phyloP scores from a whole-genome alignment of 495 filamentous ascomycete genomes.

The Penicillium verhagenii region DNA sequence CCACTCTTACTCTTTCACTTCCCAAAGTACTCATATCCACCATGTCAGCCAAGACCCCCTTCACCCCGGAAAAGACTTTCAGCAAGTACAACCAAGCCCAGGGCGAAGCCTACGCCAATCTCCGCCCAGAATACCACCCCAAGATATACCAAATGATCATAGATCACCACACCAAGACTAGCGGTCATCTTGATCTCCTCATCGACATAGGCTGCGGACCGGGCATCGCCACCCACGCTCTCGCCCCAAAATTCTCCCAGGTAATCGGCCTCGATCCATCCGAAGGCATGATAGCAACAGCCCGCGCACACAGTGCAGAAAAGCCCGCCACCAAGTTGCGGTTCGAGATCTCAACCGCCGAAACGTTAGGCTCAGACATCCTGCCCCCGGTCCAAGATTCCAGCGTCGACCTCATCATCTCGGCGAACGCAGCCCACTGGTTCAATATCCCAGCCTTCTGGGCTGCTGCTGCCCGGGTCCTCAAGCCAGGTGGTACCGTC shows the following conservation, averaged over 20 bases:
- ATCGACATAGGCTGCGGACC: conserved; percentile 59
- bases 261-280: conserved; percentile 53
- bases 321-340: conserved; percentile 26
- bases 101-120: conserved; percentile 40
- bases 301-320: conserved; percentile 29
- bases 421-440: conserved; percentile 57
- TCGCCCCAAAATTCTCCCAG: conserved; percentile 39
- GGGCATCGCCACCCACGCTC: conserved; percentile 37
- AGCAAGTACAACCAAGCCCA: conserved; percentile 39
- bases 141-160: conserved; percentile 46
- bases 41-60: background rate
- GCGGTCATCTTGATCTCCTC: conserved; percentile 41
- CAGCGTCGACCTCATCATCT: conserved; percentile 51
- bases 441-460: conserved; percentile 58
- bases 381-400: conserved; percentile 14
- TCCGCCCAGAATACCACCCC: conserved; percentile 41
- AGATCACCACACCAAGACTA: conserved; percentile 46
- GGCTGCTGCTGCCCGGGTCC: conserved; percentile 40
- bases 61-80: conserved; percentile 35
- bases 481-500: conserved; percentile 55
- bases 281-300: conserved; percentile 51
- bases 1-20: background rate
- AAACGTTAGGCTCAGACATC: conserved; percentile 31
- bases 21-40: background rate
- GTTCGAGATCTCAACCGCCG: conserved; percentile 44